Conservation (phyloP, 2,329 filamentous ascomycete genomes). For the Aspergillus ochraceus region DNA sequence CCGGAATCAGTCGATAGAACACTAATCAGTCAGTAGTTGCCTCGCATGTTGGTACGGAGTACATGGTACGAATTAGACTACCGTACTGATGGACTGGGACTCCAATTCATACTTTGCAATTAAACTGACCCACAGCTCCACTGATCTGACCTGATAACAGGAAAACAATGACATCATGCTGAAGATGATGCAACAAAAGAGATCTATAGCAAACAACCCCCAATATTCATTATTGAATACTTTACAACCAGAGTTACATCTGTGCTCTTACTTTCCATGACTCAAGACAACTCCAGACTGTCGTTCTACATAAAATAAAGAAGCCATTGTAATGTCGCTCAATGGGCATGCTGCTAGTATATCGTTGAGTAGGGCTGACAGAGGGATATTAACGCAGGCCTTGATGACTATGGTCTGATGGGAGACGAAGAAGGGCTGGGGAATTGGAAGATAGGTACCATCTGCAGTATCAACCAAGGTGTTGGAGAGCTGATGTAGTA, state of each 20-base stretch:
- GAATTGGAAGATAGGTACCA: too few relatives aligned
- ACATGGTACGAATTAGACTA: not conserved
- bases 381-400: too few relatives aligned
- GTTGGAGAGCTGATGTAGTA: too few relatives aligned
- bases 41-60: not conserved
- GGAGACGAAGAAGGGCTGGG: too few relatives aligned
- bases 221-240: conserved; percentile 8
- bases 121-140: not conserved
- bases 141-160: not conserved
- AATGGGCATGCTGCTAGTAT: not conserved
- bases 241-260: conserved; percentile 2
- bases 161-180: conserved; percentile 12
- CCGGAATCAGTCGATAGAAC: too few relatives aligned
- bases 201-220: conserved; percentile 11
- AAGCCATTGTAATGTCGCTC: conserved; percentile 12
- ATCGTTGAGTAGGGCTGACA: not conserved
- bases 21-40: not conserved
- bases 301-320: conserved; percentile 3
- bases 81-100: not conserved
- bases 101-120: not conserved
- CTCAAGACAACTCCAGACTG: not conserved
- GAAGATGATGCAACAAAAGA: conserved; percentile 6
- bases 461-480: too few relatives aligned
- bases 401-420: too few relatives aligned
- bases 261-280: not conserved